Evolutionary conservation across 2,329 filamentous ascomycete species (phyloP).

Genomic region (Penicillium olsonii): DNA sequence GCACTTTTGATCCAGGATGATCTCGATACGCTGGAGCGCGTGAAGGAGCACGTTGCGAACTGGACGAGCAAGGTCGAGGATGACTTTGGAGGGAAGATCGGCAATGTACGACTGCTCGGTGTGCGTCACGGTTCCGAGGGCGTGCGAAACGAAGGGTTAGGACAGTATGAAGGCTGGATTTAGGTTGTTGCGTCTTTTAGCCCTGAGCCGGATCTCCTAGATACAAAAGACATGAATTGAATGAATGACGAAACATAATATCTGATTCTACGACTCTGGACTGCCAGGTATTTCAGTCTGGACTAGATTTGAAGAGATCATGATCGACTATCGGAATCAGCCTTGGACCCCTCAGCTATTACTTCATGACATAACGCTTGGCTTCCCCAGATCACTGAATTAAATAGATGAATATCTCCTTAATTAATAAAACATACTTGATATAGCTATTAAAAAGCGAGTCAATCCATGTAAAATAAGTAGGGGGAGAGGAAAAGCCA

Average conservation of each 20-base stretch:
- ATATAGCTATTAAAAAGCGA: too few species aligned
- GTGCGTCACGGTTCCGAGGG: slow-evolving; percentile 51
- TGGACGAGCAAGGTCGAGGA: slow-evolving; percentile 61
- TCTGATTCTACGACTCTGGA: too few species aligned
- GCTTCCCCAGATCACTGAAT: background rate
- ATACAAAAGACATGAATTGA: slow-evolving; percentile 8
- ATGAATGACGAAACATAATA: slow-evolving; percentile 8
- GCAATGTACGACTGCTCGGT: slow-evolving; percentile 46
- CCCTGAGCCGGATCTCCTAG: slow-evolving; percentile 4
- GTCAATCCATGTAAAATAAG: background rate
- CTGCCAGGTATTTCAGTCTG: slow-evolving; percentile 13
- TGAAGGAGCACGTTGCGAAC: slow-evolving; percentile 63
- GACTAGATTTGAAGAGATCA: too few species aligned
- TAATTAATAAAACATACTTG: too few species aligned
- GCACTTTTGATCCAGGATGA: slow-evolving; percentile 77
- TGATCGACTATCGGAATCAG: too few species aligned
- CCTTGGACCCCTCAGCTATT: too few species aligned
- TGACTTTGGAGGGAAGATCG: slow-evolving; percentile 48
- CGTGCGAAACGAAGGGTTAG: slow-evolving; percentile 42
- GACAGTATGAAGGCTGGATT: slow-evolving; percentile 43
- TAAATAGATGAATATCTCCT: background rate
- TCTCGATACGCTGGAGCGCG: slow-evolving; percentile 58
- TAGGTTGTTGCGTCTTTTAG: too few species aligned
- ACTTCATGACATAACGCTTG: slow-evolving; percentile 3
- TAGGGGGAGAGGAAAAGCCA: background rate